Evolutionary conservation across 2,329 filamentous ascomycete genomes (phyloP), one percentile per base, ranked within the genome.

Genomic region (Capronia americana): DNA sequence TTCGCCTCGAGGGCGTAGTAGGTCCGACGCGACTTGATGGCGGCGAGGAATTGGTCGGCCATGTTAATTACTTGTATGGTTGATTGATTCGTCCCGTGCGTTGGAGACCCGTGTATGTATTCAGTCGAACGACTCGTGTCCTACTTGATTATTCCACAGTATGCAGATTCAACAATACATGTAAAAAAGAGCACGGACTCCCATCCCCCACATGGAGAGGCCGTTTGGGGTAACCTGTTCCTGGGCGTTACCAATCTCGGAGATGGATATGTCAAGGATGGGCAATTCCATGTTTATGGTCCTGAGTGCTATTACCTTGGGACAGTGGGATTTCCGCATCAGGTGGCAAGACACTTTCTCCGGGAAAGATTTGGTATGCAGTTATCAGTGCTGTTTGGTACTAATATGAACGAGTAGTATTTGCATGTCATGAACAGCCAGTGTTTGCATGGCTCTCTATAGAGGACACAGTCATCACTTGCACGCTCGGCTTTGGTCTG

Each of bases 1-100:
- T 57, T 38, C 41, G 64, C 60, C 12, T 51, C 30, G 23, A 66
- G 30, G 0, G 59, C 55, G 41, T 68, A 68, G 63, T 53, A 66
- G 2, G 63, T 50, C 34, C 66, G 54, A 17, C 66, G 53, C 23
- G 20, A 32, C 10, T 56, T 61, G 44, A 66, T 66, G 11, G 23
- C 41, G 20, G 57, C 51, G 48, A 68, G 59, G 48, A 66, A 66
- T 30, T 48, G 24, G 57, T 60, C 44, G 38, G 57, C 57, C 57
- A 60, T 60, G 34, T 11, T 32, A 11, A 32, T 11, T 30, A 32
- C 30, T 11, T 11, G 34, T 38, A 38, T 17, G 34, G 8, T 38
- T 32, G 30, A 32, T 32, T 30, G 6, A 30, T 7, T 30, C 28
- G 28, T 28, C 4, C 28, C 28, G 28, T 28, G 28, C 28, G 28